phyloP scores from a whole-genome alignment of 768 basidiomycete species.

The Sutorius australiensis region DNA sequence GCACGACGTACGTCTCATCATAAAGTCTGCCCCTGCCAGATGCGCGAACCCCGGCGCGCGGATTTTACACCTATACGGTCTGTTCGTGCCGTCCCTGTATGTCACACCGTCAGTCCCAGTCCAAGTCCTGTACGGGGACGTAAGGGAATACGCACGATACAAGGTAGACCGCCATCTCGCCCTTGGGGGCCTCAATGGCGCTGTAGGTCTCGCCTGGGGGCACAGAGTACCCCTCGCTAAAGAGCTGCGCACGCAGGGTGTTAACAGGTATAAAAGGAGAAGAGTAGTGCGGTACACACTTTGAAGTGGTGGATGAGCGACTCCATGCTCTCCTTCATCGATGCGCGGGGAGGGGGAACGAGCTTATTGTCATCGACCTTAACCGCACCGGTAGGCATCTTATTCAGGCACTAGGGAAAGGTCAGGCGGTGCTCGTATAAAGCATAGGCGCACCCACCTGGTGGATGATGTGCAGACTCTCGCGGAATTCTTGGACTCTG shows the following conservation, averaged over 20 bases:
- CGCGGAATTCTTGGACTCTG: conserved; percentile 97
- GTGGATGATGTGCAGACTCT: conserved; percentile 83
- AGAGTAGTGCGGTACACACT: conserved; percentile 33
- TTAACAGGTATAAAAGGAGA: neutral
- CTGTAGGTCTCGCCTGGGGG: conserved; percentile 95
- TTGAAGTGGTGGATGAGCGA: conserved; percentile 98
- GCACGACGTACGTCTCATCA: conserved; percentile 80
- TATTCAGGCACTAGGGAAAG: conserved; percentile 79
- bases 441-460: conserved; percentile 44
- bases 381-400: conserved; percentile 88
- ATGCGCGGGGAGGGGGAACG: conserved; percentile 90
- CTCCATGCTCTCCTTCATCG: conserved; percentile 99
- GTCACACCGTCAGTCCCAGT: neutral
- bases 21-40: conserved; percentile 93
- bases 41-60: conserved; percentile 97
- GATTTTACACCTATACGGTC: conserved; percentile 96
- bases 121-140: neutral
- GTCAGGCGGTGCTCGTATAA: neutral
- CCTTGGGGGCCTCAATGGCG: conserved; percentile 98
- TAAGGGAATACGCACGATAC: conserved; percentile 64
- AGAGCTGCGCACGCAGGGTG: conserved; percentile 52
- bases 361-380: conserved; percentile 98
- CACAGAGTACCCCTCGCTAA: conserved; percentile 95
- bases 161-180: conserved; percentile 98
- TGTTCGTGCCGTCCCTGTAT: conserved; percentile 83